A percentile compares a stretch with the other conserved stretches of the same genome.
Evolutionary conservation across 192 early-diverging fungal species (phyloP).

Genomic region (Entomortierella parvispora): DNA sequence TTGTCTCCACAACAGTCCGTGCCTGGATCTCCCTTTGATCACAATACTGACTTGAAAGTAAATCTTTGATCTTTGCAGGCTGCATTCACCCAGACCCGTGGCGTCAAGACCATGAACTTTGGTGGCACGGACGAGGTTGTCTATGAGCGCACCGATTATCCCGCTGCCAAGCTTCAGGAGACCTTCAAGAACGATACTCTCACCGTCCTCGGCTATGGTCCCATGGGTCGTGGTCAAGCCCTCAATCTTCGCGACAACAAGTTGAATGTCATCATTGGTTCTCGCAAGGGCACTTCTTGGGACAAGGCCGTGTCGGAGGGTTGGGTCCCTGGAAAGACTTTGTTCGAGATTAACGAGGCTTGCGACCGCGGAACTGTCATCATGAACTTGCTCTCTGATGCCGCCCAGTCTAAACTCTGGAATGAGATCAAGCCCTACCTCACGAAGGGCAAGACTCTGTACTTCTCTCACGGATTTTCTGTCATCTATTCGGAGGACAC

Average conservation of each 20-base stretch:
- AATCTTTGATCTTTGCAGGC: too few relatives aligned
- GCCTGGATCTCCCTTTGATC: neutral
- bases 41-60: too few relatives aligned
- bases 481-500: conserved; percentile 95
- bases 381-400: conserved; percentile 96
- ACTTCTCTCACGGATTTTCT: conserved; percentile 98
- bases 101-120: conserved; percentile 95
- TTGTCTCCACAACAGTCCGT: neutral
- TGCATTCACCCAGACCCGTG: conserved; percentile 69
- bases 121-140: conserved; percentile 91
- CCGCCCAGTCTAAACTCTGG: conserved; percentile 94
- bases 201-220: conserved; percentile 94
- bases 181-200: conserved; percentile 96
- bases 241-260: conserved; percentile 97
- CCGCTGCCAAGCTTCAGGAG: conserved; percentile 90
- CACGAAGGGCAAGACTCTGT: conserved; percentile 97
- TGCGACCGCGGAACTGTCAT: conserved; percentile 91
- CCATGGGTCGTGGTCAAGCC: conserved; percentile 94
- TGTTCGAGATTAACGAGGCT: conserved; percentile 95
- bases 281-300: conserved; percentile 92
- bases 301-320: conserved; percentile 93
- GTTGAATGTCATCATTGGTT: conserved; percentile 95
- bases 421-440: conserved; percentile 86
- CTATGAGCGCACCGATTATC: conserved; percentile 95
- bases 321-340: conserved; percentile 95